phyloP scores from a whole-genome alignment of 495 filamentous ascomycete genomes.

The Xylaria flabelliformis region DNA sequence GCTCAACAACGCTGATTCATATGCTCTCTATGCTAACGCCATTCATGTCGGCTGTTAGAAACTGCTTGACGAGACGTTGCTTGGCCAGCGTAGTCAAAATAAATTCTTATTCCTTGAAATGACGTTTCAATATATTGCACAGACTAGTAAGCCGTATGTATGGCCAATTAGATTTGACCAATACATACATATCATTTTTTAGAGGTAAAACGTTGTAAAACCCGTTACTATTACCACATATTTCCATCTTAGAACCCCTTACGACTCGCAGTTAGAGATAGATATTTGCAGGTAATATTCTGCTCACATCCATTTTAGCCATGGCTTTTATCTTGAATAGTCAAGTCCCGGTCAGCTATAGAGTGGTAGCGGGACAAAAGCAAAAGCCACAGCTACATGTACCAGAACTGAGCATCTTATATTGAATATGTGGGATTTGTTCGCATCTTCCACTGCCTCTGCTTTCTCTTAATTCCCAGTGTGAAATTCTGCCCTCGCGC shows the following conservation, averaged over 20 bases:
- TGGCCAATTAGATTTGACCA: neutral
- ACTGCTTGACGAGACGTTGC: neutral
- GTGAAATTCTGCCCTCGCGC: no score
- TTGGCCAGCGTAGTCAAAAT: neutral
- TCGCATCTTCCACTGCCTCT: no score
- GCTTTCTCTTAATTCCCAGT: no score
- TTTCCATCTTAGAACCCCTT: neutral
- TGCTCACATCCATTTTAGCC: no score
- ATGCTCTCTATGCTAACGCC: slow-evolving; percentile 40
- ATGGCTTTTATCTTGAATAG: no score
- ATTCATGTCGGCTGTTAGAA: slow-evolving; percentile 2
- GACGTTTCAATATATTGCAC: neutral
- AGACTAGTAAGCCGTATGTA: neutral
- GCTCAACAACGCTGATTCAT: slow-evolving; percentile 7
- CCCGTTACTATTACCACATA: neutral
- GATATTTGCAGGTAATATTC: no score
- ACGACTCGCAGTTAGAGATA: neutral
- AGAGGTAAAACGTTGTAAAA: neutral
- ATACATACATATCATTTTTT: neutral
- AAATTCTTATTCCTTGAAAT: neutral
- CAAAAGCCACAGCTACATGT: no score
- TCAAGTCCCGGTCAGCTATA: no score
- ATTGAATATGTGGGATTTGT: no score
- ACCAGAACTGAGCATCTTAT: no score
- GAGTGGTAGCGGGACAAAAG: no score